Evolutionary conservation across 1,284 basidiomycete species (phyloP), one percentile per base, ranked within the genome.

Genomic region (Rhodotorula sp.): DNA sequence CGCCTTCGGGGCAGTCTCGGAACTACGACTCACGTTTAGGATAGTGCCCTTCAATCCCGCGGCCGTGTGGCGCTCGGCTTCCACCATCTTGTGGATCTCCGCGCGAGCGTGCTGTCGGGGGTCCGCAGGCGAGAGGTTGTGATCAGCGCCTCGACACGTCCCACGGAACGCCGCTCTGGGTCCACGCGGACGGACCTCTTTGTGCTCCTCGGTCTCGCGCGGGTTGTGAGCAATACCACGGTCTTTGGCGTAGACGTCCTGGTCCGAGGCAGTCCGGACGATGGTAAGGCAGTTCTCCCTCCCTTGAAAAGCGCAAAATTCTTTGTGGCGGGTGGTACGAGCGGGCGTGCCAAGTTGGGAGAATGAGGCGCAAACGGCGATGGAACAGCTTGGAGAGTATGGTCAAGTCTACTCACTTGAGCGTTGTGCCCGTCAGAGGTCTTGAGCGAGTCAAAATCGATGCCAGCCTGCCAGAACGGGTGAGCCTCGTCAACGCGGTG

Each of bases 71-170:
- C 42, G 37, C 29, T 58, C 55, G 20, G 62, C 42, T 22, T 56
- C 37, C 26, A 45, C 53, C 54, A 56, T 56, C 42, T 26, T 60
- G 64, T 60, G 48, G 14, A 66, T 60, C 49, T 66, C 64, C 26
- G 60, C 64, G 30, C 30, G 49, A 7, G 33, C 48, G 12, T 10
- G 26, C 24, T 42, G 33, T 14, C 37, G 37, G 10, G 1, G 14
- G 10, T 22, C 18, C 22, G 49, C 4, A 2, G 49, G n/a, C 12
- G n/a, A 24, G 22, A 26, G 22, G 26, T n/a, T 10, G n/a, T 26
- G 10, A 51, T 51, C n/a, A 51, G 12, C 17, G 18, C 6, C 6
- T 6, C 17, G 6, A 24, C 48, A 24, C 17, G 48, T 49, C 15
- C 6, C 6, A 24, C 6, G 48, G 24, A 24, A 4, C 7, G 24